Evolutionary conservation across 2,329 filamentous ascomycete genomes (phyloP).

Genomic region (Fusarium humuli): DNA sequence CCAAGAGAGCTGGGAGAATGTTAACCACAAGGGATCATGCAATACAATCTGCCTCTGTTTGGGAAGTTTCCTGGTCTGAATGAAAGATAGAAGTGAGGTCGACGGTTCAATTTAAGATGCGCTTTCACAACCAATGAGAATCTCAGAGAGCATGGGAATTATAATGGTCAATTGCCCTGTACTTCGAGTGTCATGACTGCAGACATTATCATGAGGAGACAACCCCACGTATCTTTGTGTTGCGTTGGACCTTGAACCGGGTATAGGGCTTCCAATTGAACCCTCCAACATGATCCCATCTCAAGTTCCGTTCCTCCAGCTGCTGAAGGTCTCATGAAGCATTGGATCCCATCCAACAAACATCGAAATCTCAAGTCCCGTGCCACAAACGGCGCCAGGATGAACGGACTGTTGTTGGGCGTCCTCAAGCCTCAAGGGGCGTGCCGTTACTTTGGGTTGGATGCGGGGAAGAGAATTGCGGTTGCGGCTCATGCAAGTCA

Average conservation of each 20-base stretch:
- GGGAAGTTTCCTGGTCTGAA: constrained; percentile 29
- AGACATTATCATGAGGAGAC: constrained; percentile 21
- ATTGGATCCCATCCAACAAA: constrained; percentile 31
- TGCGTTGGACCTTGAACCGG: constrained; percentile 11
- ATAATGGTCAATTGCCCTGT: constrained; percentile 18
- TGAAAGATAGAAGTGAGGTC: constrained; percentile 20
- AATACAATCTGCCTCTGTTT: constrained; percentile 5
- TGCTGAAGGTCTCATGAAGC: constrained; percentile 17
- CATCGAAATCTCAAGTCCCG: constrained; percentile 41
- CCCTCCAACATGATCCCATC: constrained; percentile 9
- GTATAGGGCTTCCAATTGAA: constrained; percentile 1
- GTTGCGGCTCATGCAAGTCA: constrained; percentile 50
- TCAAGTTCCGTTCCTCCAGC: constrained; percentile 30
- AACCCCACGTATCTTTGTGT: constrained; percentile 18
- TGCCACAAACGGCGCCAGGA: constrained; percentile 40
- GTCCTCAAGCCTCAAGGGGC: constrained; percentile 23
- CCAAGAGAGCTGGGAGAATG: background rate
- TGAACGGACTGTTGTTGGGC: constrained; percentile 37
- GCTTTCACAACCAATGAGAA: constrained; percentile 22
- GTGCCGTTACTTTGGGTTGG: constrained; percentile 40
- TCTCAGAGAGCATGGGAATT: constrained; percentile 13
- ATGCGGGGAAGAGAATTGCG: constrained; percentile 48
- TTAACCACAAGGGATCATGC: constrained; percentile 7
- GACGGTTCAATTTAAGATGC: constrained; percentile 17
- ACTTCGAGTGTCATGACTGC: constrained; percentile 18